Base-by-base conservation (phyloP, 495 filamentous ascomycete genomes). In the Sphaerosporella brunnea region DNA sequence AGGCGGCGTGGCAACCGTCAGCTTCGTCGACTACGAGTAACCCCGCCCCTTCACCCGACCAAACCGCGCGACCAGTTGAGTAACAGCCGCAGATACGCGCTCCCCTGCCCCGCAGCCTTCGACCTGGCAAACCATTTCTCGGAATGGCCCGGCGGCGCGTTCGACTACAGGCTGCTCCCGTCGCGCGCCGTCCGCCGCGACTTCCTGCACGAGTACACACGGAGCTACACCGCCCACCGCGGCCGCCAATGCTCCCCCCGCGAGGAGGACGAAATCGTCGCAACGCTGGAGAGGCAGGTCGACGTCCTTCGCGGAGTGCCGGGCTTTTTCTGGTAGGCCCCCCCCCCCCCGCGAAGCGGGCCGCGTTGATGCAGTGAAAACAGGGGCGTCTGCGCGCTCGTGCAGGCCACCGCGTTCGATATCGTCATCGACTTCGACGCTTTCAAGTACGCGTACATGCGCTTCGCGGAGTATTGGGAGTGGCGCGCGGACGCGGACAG, bases 21-120 rank as follows among this genome's bases (percentile, higher is more conserved):
- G 72, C 59, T 95, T 95, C 63, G 93, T 95, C 60, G 87, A 95
- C 65, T 95, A 94, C 68, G 87, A 95, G 64, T 88, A 86, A 59
- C 16, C 18, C 2, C 7, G 11, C 16, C 2, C 2, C 2, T 16
- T 16, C n/a, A 5, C 20, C 20, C 9, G n/a, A n/a, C n/a, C n/a
- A n/a, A n/a, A n/a, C n/a, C n/a, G n/a, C n/a, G n/a, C n/a, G n/a
- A n/a, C n/a, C n/a, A n/a, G n/a, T n/a, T n/a, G n/a, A n/a, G n/a
- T n/a, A n/a, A n/a, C n/a, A n/a, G n/a, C n/a, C 13, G 4, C 20
- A 41, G 37, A 41, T 41, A 41, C 7, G 83, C 86, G 4, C 82
- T 81, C 0, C 83, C 86, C 1, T 84, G 84, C 2, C 87, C 87
- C 0, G 84, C 86, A 11, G 82, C 86, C 15, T 95, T 95, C 62